Evolutionary conservation across 495 filamentous ascomycete genomes (phyloP).

Genomic region (Aeminium ludgeri): DNA sequence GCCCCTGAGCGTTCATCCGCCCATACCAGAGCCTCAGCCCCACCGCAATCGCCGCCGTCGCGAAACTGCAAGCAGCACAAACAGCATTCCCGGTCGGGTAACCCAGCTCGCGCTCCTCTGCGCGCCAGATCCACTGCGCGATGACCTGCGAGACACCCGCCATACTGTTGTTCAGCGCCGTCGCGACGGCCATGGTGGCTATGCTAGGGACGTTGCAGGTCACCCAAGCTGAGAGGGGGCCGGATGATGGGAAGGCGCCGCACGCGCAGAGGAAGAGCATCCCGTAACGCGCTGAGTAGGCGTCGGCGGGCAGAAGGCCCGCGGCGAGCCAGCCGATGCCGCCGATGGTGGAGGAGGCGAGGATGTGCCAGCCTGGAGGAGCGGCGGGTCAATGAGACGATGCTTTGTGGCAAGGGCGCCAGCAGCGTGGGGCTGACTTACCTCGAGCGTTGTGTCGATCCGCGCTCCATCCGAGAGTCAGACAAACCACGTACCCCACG

Average conservation of each 20-base stretch:
- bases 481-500: conserved; percentile 8
- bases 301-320: conserved; percentile 8
- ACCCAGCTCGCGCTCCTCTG: conserved; percentile 4
- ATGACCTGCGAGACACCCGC: conserved; percentile 10
- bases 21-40: conserved; percentile 8
- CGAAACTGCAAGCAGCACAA: conserved; percentile 11
- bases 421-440: no score
- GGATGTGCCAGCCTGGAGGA: conserved; percentile 5
- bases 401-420: no score
- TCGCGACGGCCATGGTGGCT: conserved; percentile 8
- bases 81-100: conserved; percentile 12
- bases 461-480: conserved; percentile 7
- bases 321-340: conserved; percentile 11
- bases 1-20: conserved; percentile 1
- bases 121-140: conserved; percentile 14
- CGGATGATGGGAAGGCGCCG: conserved; percentile 10
- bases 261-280: conserved; percentile 9
- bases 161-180: conserved; percentile 9
- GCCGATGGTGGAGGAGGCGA: conserved; percentile 6
- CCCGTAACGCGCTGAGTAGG: conserved; percentile 9
- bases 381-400: no score
- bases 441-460: conserved; percentile 12
- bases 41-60: conserved; percentile 5
- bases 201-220: conserved; percentile 10
- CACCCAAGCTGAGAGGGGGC: conserved; percentile 9